Conservation (phyloP, 2,329 filamentous ascomycete species). For the Aspergillus sp. region DNA sequence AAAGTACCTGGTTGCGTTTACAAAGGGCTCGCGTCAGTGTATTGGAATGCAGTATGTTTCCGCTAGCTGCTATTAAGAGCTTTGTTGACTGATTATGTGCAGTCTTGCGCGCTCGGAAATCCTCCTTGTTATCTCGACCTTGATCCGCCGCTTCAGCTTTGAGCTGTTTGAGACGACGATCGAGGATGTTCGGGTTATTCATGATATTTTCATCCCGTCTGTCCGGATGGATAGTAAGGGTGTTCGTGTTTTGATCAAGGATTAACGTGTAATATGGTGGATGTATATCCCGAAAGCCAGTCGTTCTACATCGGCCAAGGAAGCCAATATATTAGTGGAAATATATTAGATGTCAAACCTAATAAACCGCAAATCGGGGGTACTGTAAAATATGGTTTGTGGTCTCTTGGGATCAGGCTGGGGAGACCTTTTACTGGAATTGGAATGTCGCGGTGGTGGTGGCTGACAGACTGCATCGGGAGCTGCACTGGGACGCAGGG, state of each 20-base stretch:
- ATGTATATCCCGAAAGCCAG: too few species aligned
- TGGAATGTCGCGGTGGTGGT: too few species aligned
- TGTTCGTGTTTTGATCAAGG: constrained; percentile 2
- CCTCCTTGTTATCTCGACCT: constrained; percentile 1
- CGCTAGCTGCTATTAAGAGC: neutral
- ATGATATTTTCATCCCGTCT: constrained; percentile 9
- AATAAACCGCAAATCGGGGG: too few species aligned
- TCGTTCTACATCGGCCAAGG: too few species aligned
- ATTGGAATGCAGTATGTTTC: constrained; percentile 44
- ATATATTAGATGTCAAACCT: too few species aligned
- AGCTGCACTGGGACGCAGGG: too few species aligned
- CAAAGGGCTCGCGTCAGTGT: constrained; percentile 46
- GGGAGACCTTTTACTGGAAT: too few species aligned
- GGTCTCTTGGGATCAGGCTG: too few species aligned
- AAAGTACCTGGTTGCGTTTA: constrained; percentile 40
- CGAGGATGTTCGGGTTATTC: constrained; percentile 3
- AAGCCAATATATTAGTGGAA: too few species aligned
- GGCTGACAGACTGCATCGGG: too few species aligned
- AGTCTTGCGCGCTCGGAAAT: constrained; percentile 11
- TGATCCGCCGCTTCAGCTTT: neutral
- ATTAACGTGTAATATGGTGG: neutral
- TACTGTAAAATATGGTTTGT: too few species aligned
- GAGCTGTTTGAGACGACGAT: constrained; percentile 9
- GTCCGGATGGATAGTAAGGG: constrained; percentile 9
- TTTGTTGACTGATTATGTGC: neutral